A percentile compares a stretch with the other conserved stretches of the same genome.
Conservation (phyloP, 106 monocot genomes). For the Dactylorhiza incarnata region DNA sequence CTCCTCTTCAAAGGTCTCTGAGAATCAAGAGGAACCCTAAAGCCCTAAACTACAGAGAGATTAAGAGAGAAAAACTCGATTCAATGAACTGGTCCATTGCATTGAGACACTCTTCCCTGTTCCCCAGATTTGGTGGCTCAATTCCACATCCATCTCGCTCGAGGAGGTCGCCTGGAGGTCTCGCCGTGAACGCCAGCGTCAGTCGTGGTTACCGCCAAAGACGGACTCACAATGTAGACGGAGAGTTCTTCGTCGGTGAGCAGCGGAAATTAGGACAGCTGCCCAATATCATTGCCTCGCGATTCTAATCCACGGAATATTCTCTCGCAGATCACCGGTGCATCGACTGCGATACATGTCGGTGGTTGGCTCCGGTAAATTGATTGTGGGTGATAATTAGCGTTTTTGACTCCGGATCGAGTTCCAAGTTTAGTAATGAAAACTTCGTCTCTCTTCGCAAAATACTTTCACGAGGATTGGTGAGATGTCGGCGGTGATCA, state of each 20-base stretch:
- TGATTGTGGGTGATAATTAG: not conserved
- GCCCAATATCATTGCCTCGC: no score
- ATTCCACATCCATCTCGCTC: constrained; percentile 6
- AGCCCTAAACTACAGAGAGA: no score
- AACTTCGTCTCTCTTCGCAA: constrained; percentile 6
- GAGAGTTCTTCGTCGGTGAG: constrained; percentile 35
- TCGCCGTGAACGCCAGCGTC: not conserved
- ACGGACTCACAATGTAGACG: constrained; percentile 30
- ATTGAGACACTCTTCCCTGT: constrained; percentile 9
- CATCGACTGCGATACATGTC: constrained; percentile 53
- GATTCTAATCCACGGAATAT: not conserved
- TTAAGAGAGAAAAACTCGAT: not conserved
- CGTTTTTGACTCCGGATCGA: not conserved
- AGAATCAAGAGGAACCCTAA: not conserved
- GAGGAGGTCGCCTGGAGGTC: not conserved
- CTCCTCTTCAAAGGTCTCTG: not conserved
- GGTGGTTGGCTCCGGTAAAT: constrained; percentile 57
- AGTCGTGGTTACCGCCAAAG: constrained; percentile 7
- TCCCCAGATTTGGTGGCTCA: not conserved
- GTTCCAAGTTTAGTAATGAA: not conserved
- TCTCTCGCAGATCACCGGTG: constrained; percentile 31
- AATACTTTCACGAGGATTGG: constrained; percentile 25
- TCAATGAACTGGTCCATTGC: constrained; percentile 7
- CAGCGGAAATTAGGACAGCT: not conserved
- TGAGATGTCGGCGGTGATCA: constrained; percentile 29